These are phyloP conservation scores for Sugiyamaella mastotermitis DNA, from an alignment of 805 yeast species.

Conservation along the genomic window DNA sequence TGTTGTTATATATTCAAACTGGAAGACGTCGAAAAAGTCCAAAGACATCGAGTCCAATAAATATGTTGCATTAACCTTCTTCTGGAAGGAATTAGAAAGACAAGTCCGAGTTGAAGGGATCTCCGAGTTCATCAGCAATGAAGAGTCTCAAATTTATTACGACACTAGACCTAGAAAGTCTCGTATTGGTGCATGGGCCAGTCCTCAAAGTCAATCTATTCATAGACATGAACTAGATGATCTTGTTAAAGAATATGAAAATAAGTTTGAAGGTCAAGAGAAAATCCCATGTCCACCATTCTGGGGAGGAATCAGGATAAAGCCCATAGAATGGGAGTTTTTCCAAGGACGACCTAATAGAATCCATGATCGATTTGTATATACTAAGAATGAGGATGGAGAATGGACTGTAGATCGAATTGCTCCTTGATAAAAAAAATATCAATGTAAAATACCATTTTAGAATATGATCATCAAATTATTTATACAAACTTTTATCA, in stretches of 20 bases:
- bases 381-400: conserved; percentile 45
- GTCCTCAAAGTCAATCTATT: conserved; percentile 73
- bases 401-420: conserved; percentile 64
- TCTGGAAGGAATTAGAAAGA: conserved; percentile 87
- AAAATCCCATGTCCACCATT: conserved; percentile 83
- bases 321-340: conserved; percentile 87
- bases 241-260: conserved; percentile 41
- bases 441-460: neutral
- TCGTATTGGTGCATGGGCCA: conserved; percentile 94
- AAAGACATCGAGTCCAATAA: conserved; percentile 66
- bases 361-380: conserved; percentile 82
- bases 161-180: conserved; percentile 88
- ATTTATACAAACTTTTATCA: neutral
- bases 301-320: conserved; percentile 93
- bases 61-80: conserved; percentile 77
- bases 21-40: conserved; percentile 82
- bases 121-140: conserved; percentile 65
- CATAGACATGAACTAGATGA: conserved; percentile 59
- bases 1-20: conserved; percentile 83
- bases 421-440: conserved; percentile 59
- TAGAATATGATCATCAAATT: neutral
- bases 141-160: conserved; percentile 72
- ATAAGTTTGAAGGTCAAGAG: conserved; percentile 53
- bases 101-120: conserved; percentile 91
- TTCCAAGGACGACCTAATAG: conserved; percentile 96